Evolutionary conservation across 768 basidiomycete species (phyloP), one percentile per base, ranked within the genome.

Genomic region (Boletus subparvulus): DNA sequence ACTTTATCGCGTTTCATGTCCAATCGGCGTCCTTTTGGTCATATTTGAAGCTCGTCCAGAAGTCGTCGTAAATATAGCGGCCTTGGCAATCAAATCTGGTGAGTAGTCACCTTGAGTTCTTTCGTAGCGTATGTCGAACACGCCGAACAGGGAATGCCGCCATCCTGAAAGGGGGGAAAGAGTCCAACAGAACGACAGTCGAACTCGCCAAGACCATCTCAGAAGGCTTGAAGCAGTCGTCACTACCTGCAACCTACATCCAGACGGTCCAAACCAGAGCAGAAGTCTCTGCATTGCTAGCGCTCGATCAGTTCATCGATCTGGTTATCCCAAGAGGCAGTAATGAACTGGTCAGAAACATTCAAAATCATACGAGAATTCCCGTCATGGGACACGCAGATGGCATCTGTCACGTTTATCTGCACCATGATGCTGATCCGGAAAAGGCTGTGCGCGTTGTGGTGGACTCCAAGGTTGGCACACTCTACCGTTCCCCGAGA

Each of bases 301-400:
- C 82, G 8, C 82, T 95, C 65, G 96, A 98, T 70, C 83, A 83
- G 45, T 95, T 93, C 73, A 98, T 99, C 66, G 95, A 98, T 73
- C 80, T 99, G 21, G 95, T 98, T 51, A 98, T 98, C 69, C 97
- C 97, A 1, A 80, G 97, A 52, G 97, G 97, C 7, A 94, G 95
- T 67, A 96, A 96, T 63, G 83, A 81, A 59, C 84, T 99, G 13
- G 97, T 98, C 28, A 80, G 77, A 63, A 89, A 78, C 70, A 97
- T 99, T 56, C 93, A 98, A 70, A 88, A 90, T 55, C 84, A 78
- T 61, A 97, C 96, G 0, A 80, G 89, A 56, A 98, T 99, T 58
- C 89, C 97, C 3, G 97, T 99, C 43, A 98, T 99, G 94, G 97
- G 97, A 2, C 97, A 99, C 67, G 95, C 97, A 8, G 97, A 99